A percentile compares a stretch with the other conserved stretches of the same genome.
These are phyloP conservation scores for Flaveria ramosissima DNA, from an alignment of 129 eudicot genomes.

Conservation along the genomic window DNA sequence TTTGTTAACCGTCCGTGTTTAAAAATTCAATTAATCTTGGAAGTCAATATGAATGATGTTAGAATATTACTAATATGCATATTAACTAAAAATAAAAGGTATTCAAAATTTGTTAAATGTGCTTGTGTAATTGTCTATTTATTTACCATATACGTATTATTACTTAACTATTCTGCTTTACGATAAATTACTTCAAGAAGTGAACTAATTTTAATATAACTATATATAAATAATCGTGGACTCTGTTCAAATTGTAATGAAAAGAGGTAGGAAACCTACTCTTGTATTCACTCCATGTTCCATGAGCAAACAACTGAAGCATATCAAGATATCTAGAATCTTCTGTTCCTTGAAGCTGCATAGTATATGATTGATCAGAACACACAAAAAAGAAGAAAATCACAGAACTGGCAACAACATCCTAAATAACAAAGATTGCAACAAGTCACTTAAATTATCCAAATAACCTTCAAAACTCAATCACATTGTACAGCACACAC, in stretches of 20 bases:
- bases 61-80: neutral
- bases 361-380: constrained; percentile 21
- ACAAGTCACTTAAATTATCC: constrained; percentile 23
- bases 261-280: constrained; percentile 45
- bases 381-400: neutral
- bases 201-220: neutral
- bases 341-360: constrained; percentile 88
- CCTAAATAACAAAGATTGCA: constrained; percentile 4
- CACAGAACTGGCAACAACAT: constrained; percentile 22
- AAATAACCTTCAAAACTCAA: neutral
- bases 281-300: constrained; percentile 93
- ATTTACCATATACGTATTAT: neutral
- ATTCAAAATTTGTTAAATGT: constrained; percentile 4
- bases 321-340: constrained; percentile 61
- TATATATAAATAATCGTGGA: neutral
- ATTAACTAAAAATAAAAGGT: neutral
- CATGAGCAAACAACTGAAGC: constrained; percentile 88
- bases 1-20: neutral
- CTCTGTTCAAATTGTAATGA: neutral
- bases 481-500: neutral
- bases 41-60: constrained; percentile 19
- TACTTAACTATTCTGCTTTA: constrained; percentile 13
- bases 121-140: neutral
- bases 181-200: neutral
- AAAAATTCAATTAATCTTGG: neutral